A percentile compares a stretch with the other conserved stretches of the same genome.
phyloP scores from a whole-genome alignment of 164 flowering plant genomes.

The Annona cherimola region DNA sequence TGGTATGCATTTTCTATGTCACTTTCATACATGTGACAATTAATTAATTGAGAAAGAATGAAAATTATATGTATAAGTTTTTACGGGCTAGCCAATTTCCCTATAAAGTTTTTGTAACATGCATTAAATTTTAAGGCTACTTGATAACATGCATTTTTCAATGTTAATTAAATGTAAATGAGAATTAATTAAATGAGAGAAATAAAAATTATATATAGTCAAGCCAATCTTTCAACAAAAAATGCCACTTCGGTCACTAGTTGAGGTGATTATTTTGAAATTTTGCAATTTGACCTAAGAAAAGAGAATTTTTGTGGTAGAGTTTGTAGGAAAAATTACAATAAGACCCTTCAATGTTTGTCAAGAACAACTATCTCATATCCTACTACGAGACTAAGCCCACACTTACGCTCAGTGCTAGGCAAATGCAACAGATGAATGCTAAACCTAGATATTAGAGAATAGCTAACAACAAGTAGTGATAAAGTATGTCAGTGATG shows the following conservation, averaged over 20 bases:
- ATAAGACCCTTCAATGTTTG: neutral
- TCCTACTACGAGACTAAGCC: neutral
- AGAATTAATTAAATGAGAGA: neutral
- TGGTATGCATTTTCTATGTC: no score
- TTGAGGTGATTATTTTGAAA: neutral
- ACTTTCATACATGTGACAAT: no score
- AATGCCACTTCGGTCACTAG: neutral
- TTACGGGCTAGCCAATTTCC: neutral
- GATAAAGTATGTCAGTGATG: no score
- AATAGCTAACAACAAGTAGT: no score
- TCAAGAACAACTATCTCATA: neutral
- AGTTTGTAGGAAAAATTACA: neutral
- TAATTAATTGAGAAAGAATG: neutral
- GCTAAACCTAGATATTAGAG: no score
- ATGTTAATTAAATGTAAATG: neutral
- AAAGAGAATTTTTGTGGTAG: neutral
- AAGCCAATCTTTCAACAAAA: neutral
- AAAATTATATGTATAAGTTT: neutral
- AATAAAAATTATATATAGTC: no score
- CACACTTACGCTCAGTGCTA: neutral
- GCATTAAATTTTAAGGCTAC: neutral
- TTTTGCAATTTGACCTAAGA: neutral
- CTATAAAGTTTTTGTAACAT: neutral
- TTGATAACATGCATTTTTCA: neutral
- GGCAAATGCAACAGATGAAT: neutral